Evolutionary conservation across 371 early-diverging fungal genomes (phyloP).

Genomic region (Apophysomyces ossiformis): DNA sequence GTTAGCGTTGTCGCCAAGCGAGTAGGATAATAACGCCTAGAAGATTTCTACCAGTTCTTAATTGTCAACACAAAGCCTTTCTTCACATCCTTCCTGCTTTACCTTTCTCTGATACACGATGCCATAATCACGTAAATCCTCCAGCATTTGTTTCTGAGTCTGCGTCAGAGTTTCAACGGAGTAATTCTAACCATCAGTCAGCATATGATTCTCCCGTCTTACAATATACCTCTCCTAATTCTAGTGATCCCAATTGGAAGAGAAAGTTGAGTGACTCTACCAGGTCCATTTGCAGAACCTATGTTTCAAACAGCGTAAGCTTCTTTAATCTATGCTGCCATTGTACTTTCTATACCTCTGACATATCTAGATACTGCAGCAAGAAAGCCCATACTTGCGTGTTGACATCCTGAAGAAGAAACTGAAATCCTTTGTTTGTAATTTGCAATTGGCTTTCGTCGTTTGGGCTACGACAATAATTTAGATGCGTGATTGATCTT

Average conservation of each 20-base stretch:
- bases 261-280: constrained; percentile 92
- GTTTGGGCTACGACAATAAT: constrained; percentile 15
- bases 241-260: constrained; percentile 89
- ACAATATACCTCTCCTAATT: constrained; percentile 76
- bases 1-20: constrained; percentile 90
- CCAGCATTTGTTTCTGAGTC: constrained; percentile 84
- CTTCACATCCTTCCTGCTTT: constrained; percentile 6
- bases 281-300: constrained; percentile 84
- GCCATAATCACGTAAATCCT: constrained; percentile 89
- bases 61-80: background rate
- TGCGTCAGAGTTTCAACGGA: constrained; percentile 81
- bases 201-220: background rate
- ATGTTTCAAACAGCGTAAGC: background rate
- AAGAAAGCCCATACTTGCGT: constrained; percentile 96
- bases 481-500: background rate
- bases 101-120: constrained; percentile 88
- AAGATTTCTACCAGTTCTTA: constrained; percentile 54
- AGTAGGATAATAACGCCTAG: constrained; percentile 89
- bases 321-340: background rate
- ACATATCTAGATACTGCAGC: constrained; percentile 90
- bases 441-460: constrained; percentile 58
- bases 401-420: constrained; percentile 90
- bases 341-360: constrained; percentile 56
- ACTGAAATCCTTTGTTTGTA: constrained; percentile 96
- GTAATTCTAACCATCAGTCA: constrained; percentile 64